Evolutionary conservation across 352 stramenopile species (phyloP).

Genomic region (Blastocystis sp.): DNA sequence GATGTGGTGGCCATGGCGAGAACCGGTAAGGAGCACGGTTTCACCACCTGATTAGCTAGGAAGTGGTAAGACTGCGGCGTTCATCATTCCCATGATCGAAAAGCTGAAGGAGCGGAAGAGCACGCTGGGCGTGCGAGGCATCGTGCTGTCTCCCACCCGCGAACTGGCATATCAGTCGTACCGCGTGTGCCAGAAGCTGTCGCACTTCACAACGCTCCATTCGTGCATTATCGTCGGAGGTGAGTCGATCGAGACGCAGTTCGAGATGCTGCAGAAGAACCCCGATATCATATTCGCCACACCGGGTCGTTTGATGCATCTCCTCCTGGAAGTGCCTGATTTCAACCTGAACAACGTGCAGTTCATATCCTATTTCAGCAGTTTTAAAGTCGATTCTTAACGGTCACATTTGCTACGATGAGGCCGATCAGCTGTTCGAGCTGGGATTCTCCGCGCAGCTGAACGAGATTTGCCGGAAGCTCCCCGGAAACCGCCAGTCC

Average conservation of each 20-base stretch:
- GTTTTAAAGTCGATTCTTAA: no score
- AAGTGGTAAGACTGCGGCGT: constrained; percentile 94
- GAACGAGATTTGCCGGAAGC: constrained; percentile 73
- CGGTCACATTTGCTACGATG: constrained; percentile 87
- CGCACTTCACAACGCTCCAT: constrained; percentile 85
- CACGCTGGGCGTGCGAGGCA: constrained; percentile 78
- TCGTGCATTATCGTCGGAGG: constrained; percentile 90
- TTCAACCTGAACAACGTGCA: constrained; percentile 87
- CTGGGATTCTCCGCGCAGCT: constrained; percentile 98
- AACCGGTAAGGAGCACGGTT: constrained; percentile 75
- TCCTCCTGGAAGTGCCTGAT: constrained; percentile 80
- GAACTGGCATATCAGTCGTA: constrained; percentile 97
- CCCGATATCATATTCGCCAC: constrained; percentile 90
- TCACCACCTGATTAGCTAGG: constrained; percentile 72
- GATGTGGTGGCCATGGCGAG: constrained; percentile 97
- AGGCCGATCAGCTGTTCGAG: constrained; percentile 98
- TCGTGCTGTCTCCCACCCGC: constrained; percentile 91
- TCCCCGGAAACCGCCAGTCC: constrained; percentile 77
- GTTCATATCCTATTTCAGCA: constrained; percentile 75
- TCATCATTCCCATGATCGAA: constrained; percentile 95
- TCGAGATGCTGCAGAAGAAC: constrained; percentile 86
- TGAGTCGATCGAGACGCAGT: constrained; percentile 96
- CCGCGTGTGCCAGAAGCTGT: constrained; percentile 79
- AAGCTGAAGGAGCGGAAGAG: constrained; percentile 87
- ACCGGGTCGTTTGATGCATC: constrained; percentile 87